A percentile compares a stretch with the other conserved stretches of the same genome.
Conservation (phyloP, 139 green algal genomes). For the Ettlia oleoabundans region DNA sequence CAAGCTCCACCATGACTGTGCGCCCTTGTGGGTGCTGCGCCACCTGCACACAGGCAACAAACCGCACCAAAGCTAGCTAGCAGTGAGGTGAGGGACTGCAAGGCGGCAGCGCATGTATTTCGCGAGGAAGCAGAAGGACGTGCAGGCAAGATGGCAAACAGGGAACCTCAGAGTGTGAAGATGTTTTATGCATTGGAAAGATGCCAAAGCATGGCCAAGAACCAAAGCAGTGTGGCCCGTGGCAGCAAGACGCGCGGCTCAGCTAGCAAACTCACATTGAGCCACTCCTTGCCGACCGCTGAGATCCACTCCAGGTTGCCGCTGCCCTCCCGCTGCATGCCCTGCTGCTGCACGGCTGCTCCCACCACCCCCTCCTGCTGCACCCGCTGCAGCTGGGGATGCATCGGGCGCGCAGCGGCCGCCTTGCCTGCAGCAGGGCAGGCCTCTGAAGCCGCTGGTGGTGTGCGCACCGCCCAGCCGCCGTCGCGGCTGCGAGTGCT, state of each 20-base stretch:
- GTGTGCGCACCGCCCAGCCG: conserved; percentile 4
- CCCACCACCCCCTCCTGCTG: not conserved
- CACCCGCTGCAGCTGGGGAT: conserved; percentile 24
- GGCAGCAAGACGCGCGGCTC: not conserved
- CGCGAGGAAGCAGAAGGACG: too few species aligned
- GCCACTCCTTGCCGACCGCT: conserved; percentile 36
- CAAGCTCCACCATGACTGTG: conserved; percentile 28
- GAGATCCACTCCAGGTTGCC: conserved; percentile 40
- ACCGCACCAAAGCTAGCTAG: not conserved
- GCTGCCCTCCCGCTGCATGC: not conserved
- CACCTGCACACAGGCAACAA: conserved; percentile 21
- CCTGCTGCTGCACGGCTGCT: too few species aligned
- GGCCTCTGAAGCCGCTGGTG: not conserved
- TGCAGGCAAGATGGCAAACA: too few species aligned
- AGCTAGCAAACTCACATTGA: conserved; percentile 19
- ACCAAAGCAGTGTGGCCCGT: not conserved
- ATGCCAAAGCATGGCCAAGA: too few species aligned
- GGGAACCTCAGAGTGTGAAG: too few species aligned
- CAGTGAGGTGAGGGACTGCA: not conserved
- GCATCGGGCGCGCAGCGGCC: not conserved
- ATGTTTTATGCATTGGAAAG: too few species aligned
- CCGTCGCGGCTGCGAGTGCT: not conserved
- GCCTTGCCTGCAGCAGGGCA: not conserved
- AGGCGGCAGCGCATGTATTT: not conserved
- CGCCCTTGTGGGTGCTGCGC: conserved; percentile 37